Evolutionary conservation across 345 rosid genomes (phyloP).

Genomic region (Bruguiera gymnorhiza): DNA sequence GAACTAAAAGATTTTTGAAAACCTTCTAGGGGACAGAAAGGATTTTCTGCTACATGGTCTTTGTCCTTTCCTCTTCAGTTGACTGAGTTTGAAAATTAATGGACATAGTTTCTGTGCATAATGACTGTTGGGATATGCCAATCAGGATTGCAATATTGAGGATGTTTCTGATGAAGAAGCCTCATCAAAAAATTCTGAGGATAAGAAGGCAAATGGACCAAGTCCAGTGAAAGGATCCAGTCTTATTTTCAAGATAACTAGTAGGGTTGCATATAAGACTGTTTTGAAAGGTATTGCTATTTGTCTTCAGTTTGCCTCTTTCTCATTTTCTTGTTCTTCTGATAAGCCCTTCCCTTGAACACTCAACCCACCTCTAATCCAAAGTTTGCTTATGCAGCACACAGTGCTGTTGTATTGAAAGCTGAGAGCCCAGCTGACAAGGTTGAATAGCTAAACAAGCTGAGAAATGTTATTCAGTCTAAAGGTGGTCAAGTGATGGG

Average conservation of each 20-base stretch:
- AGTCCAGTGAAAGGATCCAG: conserved; percentile 57
- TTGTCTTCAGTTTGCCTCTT: conserved; percentile 8
- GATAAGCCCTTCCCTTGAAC: not conserved
- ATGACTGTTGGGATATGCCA: conserved; percentile 11
- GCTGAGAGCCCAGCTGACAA: conserved; percentile 86
- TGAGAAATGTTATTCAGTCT: conserved; percentile 57
- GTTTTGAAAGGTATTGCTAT: conserved; percentile 69
- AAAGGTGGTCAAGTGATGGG: conserved; percentile 63
- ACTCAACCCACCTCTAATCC: not conserved
- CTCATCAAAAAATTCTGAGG: conserved; percentile 75
- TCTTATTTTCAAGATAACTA: conserved; percentile 74
- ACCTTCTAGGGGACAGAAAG: too few species aligned
- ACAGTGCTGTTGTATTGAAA: conserved; percentile 72
- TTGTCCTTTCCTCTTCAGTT: not conserved
- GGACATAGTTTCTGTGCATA: conserved; percentile 2
- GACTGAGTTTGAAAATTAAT: not conserved
- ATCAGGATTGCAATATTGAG: conserved; percentile 86
- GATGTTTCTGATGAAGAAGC: conserved; percentile 68
- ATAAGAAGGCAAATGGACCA: conserved; percentile 81
- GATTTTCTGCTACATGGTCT: too few species aligned
- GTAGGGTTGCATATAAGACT: conserved; percentile 90
- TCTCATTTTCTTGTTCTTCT: not conserved
- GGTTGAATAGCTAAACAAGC: conserved; percentile 79
- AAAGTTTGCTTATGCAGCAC: conserved; percentile 57
- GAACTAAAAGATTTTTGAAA: too few species aligned